Conservation (phyloP, 169 alveolate species). For the Cryptosporidium parvum region DNA sequence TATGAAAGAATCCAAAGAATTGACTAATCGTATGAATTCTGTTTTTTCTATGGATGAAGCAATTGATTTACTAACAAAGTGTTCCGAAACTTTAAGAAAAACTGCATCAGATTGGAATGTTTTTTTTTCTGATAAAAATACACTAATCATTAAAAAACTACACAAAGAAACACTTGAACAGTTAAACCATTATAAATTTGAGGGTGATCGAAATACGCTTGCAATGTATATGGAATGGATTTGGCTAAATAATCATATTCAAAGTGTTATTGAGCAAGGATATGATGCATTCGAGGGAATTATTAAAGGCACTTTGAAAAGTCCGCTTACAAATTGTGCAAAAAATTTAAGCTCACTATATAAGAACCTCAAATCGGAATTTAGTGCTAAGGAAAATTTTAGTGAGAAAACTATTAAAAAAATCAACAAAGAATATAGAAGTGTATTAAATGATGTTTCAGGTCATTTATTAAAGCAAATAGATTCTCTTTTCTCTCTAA, state of each 20-base stretch:
- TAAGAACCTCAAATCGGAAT: slow-evolving; percentile 10
- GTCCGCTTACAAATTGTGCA: slow-evolving; percentile 58
- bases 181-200: slow-evolving; percentile 19
- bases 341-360: slow-evolving; percentile 25
- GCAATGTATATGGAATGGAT: slow-evolving; percentile 23
- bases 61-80: slow-evolving; percentile 17
- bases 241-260: slow-evolving; percentile 37
- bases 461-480: slow-evolving; percentile 13
- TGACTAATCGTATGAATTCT: background rate
- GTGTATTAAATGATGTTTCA: slow-evolving; percentile 23
- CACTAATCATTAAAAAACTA: slow-evolving; percentile 23
- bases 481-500: slow-evolving; percentile 28
- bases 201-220: background rate
- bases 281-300: background rate
- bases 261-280: background rate
- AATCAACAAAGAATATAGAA: slow-evolving; percentile 16
- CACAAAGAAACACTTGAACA: slow-evolving; percentile 14
- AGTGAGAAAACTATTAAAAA: slow-evolving; percentile 19
- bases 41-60: slow-evolving; percentile 15
- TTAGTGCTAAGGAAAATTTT: background rate
- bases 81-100: slow-evolving; percentile 56
- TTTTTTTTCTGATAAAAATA: slow-evolving; percentile 10
- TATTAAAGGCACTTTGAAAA: background rate
- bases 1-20: slow-evolving; percentile 29
- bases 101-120: slow-evolving; percentile 68